Conservation (phyloP, 495 filamentous ascomycete genomes). For the Hypoxylon intermedium region DNA sequence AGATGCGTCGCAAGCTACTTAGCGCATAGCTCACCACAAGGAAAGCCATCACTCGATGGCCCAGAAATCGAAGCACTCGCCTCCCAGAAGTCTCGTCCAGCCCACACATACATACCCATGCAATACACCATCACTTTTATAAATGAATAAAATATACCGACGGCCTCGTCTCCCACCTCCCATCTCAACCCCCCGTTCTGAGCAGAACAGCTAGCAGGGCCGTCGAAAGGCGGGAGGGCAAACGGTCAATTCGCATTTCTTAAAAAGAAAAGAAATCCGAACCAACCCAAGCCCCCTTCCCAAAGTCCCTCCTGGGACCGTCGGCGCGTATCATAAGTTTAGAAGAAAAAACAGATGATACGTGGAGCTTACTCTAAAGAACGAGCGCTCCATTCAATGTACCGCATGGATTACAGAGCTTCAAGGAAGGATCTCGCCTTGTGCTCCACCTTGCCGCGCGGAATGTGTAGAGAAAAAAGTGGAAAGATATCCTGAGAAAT, state of each 20-base stretch:
- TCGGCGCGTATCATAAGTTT: constrained; percentile 26
- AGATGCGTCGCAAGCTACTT: no score
- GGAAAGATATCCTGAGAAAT: no score
- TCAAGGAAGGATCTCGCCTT: constrained; percentile 70
- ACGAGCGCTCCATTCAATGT: constrained; percentile 49
- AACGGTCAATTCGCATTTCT: constrained; percentile 50
- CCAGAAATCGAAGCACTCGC: no score
- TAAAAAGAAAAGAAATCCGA: constrained; percentile 34
- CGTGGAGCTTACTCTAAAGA: constrained; percentile 27
- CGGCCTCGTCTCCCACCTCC: constrained; percentile 41
- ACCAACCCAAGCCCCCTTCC: constrained; percentile 44
- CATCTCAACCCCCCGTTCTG: constrained; percentile 32
- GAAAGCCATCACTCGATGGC: no score
- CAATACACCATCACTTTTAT: not conserved
- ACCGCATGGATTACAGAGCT: constrained; percentile 71
- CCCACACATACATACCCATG: not conserved
- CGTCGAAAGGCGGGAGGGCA: constrained; percentile 37
- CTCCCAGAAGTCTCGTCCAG: no score
- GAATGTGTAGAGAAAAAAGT: constrained; percentile 29
- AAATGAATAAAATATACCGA: constrained; percentile 37
- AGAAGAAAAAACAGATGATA: constrained; percentile 11
- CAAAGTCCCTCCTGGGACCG: constrained; percentile 37
- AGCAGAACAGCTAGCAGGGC: constrained; percentile 38
- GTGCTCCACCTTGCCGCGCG: constrained; percentile 68
- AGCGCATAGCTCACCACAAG: no score